Base-by-base conservation (phyloP, 2,329 filamentous ascomycete species). In the Calonectria pseudoreteaudii region DNA sequence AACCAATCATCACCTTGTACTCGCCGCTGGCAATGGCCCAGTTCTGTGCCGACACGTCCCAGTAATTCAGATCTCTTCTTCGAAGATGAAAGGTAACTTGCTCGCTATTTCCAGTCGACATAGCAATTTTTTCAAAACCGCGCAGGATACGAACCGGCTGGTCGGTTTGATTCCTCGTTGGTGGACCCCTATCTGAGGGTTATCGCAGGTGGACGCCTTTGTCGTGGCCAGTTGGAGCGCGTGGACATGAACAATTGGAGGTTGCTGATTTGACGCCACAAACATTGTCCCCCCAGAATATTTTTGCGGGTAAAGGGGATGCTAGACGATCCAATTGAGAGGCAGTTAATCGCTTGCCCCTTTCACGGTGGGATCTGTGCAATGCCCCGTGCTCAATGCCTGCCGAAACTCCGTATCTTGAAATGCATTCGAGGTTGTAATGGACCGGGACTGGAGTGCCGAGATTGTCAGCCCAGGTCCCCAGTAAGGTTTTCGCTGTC, bases 61-160 rank as follows among this genome's bases (percentile, higher is more conserved):
- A 71, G 31, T 71, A 53, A 31, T 52, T 67, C 11, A 67, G 2
- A 31, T 71, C 69, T 26, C 58, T 60, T 7, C 47, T 26, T 11
- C 44, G 31, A 23, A 70, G 68, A 31, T 23, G 47, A 20, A 65
- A 64, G 1, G 41, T 50, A 4, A 70, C n/a, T 7, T 38, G 7
- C 16, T 31, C 36, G 26, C 23, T 56, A 11, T 38, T 38, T 26
- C 36, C 68, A 3, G 49, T 8, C 14, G 38, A 28, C 18, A 65
- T 31, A 3, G 49, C 20, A 31, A 23, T 9, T 85, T 94, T 94
- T 68, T 90, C 90, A 44, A 94, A 94, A 9, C 93, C 92, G 7
- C 92, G 86, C n/a, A 94, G 85, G 50, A 66, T 34, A 18, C 28
- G 58, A 53, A n/a, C 23, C 81, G 94, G 91, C 49, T 88, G 85